phyloP scores from a whole-genome alignment of 352 stramenopile species.

The Globisporangium yorkense region DNA sequence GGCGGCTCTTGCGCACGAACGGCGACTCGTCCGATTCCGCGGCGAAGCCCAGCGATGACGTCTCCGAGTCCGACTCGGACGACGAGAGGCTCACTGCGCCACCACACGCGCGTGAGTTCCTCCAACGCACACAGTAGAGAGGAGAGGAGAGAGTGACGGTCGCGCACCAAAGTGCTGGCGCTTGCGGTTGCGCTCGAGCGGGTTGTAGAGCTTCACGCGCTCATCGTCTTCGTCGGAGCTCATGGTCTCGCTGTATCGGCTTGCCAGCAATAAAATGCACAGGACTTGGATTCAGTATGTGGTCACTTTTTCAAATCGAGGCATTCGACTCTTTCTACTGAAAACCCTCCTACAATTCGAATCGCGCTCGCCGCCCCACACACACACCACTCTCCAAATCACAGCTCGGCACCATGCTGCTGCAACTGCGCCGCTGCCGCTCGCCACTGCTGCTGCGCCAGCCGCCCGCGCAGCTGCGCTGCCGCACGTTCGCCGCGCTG shows the following conservation, averaged over 20 bases:
- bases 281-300: slow-evolving; percentile 1
- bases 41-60: not conserved
- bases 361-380: not conserved
- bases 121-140: not conserved
- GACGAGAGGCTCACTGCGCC: slow-evolving; percentile 26
- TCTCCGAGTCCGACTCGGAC: slow-evolving; percentile 31
- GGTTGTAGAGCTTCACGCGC: slow-evolving; percentile 64
- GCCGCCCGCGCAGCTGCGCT: not conserved
- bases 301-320: no score
- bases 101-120: not conserved
- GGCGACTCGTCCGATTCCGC: slow-evolving; percentile 16
- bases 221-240: slow-evolving; percentile 52
- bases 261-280: not conserved
- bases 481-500: slow-evolving; percentile 11
- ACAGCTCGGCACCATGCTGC: not conserved
- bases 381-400: not conserved
- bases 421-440: not conserved
- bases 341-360: not conserved
- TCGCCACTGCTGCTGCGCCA: not conserved
- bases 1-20: slow-evolving; percentile 15
- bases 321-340: not conserved
- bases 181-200: slow-evolving; percentile 60
- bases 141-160: not conserved
- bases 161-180: slow-evolving; percentile 53
- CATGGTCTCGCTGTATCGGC: slow-evolving; percentile 14